These are phyloP conservation scores for Geotrichum reessii DNA, from an alignment of 1,139 yeast species.

Conservation along the genomic window DNA sequence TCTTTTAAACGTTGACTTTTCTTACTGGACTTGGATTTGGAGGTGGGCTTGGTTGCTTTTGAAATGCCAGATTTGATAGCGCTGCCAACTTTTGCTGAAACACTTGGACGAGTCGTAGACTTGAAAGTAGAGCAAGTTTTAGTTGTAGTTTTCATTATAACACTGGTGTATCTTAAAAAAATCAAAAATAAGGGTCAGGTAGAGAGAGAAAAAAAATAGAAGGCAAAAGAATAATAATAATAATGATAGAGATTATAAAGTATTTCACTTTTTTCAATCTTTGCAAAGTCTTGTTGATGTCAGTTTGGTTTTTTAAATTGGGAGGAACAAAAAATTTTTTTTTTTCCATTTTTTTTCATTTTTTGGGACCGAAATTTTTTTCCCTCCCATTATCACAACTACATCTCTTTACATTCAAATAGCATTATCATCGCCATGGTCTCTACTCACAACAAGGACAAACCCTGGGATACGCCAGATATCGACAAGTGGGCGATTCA, in stretches of 20 bases:
- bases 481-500: conserved; percentile 91
- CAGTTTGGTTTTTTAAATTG: neutral
- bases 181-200: neutral
- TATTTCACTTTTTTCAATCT: neutral
- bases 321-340: conserved; percentile 21
- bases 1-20: conserved; percentile 25
- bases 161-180: no score
- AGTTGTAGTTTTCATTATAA: conserved; percentile 13
- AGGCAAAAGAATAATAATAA: no score
- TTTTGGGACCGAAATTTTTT: neutral
- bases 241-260: no score
- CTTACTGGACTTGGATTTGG: conserved; percentile 16
- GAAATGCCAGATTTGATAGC: conserved; percentile 6
- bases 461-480: conserved; percentile 97
- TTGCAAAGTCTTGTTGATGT: neutral
- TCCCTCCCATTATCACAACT: neutral
- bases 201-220: conserved; percentile 9
- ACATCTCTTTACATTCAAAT: neutral
- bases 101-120: conserved; percentile 23
- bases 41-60: conserved; percentile 17
- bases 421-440: conserved; percentile 50
- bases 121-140: conserved; percentile 5
- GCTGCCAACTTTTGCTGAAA: conserved; percentile 41
- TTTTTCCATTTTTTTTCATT: conserved; percentile 9
- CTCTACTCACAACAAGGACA: conserved; percentile 86